Evolutionary conservation across 257 asterid species (phyloP), one percentile per base, ranked within the genome.

Genomic region (Orobanche coerulescens): DNA sequence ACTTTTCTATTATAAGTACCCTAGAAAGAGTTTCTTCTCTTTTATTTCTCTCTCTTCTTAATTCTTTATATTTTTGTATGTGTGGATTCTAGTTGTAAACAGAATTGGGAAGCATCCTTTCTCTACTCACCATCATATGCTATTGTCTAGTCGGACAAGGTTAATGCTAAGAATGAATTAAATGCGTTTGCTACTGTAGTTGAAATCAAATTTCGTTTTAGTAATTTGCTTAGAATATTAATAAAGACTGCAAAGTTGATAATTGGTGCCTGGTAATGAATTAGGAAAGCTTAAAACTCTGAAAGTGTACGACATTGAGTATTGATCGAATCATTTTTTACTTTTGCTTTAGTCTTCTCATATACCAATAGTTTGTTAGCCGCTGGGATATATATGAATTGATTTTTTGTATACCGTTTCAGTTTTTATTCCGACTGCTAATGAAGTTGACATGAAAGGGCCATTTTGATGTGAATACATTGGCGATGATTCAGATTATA

Each of bases 61-160:
- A 18, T 46, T 34, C 33, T 33, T 34, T 49, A 33, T 63, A 1
- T 63, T 62, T 4, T 31, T 63, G 36, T 30, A 14, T 63, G 28
- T 26, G n/a, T 30, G 42, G 26, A 26, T 62, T 28, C 23, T 55
- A 15, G 57, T 28, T 18, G 53, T 12, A 3, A 40, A 39, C 0
- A 18, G 36, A 46, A 25, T 61, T 2, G 24, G 62, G 30, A 60
- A 13, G 23, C 65, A 43, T 8, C 51, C 26, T 54, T 53, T 43
- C 58, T 43, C 53, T 47, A 20, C 7, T 61, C 18, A n/a, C 46
- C 40, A 18, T 52, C 4, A 26, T 62, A 25, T 23, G 47, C 30
- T 24, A 40, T 25, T 68, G 49, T 34, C 52, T 50, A 61, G 63
- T 33, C 20, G 58, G 54, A 40, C 22, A 31, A 24, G 50, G 56